These are phyloP conservation scores for Quercus alba DNA, from an alignment of 306 rosid genomes.

Conservation along the genomic window DNA sequence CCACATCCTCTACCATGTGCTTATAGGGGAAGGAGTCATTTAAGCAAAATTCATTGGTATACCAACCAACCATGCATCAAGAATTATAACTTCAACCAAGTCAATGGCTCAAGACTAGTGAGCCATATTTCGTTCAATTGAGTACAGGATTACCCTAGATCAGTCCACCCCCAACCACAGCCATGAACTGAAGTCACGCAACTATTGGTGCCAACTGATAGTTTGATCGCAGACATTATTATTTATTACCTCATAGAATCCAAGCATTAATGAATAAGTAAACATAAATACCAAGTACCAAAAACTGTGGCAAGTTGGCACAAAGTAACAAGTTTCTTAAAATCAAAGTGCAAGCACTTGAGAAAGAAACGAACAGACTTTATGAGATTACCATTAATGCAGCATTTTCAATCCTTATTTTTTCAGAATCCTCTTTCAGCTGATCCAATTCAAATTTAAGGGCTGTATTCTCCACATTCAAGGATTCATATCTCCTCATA, in stretches of 20 bases:
- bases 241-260: background rate
- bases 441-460: slow-evolving; percentile 26
- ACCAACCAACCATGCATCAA: too few relatives aligned
- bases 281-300: background rate
- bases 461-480: slow-evolving; percentile 20
- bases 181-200: too few relatives aligned
- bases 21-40: too few relatives aligned
- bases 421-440: slow-evolving; percentile 16
- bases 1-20: too few relatives aligned
- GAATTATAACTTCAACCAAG: too few relatives aligned
- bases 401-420: slow-evolving; percentile 30
- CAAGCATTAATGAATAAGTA: background rate
- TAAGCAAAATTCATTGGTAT: too few relatives aligned
- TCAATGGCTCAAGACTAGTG: too few relatives aligned
- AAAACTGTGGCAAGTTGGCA: background rate
- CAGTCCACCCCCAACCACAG: too few relatives aligned
- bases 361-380: background rate
- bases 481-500: slow-evolving; percentile 15
- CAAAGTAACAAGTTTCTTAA: background rate
- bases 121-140: too few relatives aligned
- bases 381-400: slow-evolving; percentile 26
- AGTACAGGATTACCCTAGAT: too few relatives aligned
- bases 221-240: too few relatives aligned
- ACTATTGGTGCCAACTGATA: too few relatives aligned
- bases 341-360: background rate